phyloP scores from a whole-genome alignment of 305 asterid species.

The Rubia peregrina region DNA sequence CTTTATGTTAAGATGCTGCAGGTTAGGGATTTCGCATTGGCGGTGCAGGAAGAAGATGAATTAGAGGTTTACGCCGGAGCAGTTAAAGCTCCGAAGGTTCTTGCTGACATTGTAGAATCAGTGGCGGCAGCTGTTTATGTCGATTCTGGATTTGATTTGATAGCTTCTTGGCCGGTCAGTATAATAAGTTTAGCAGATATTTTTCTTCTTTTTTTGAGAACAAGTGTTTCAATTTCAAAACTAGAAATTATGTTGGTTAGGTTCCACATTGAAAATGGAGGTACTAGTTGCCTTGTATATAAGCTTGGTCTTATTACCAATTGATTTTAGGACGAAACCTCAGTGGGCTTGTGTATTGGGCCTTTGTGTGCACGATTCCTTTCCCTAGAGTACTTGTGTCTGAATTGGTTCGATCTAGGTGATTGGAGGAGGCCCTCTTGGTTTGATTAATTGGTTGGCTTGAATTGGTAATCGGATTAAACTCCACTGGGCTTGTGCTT shows the following conservation, averaged over 20 bases:
- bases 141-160: constrained; percentile 30
- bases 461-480: too few relatives aligned
- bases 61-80: constrained; percentile 64
- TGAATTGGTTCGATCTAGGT: too few relatives aligned
- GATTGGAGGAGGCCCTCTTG: too few relatives aligned
- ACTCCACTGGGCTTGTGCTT: too few relatives aligned
- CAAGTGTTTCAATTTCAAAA: background rate
- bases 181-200: background rate
- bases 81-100: constrained; percentile 73
- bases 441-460: too few relatives aligned
- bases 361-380: too few relatives aligned
- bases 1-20: constrained; percentile 13
- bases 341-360: too few relatives aligned
- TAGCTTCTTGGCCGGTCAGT: constrained; percentile 29
- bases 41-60: constrained; percentile 43
- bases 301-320: too few relatives aligned
- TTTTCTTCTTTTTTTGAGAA: background rate
- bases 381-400: too few relatives aligned
- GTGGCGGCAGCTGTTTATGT: constrained; percentile 37
- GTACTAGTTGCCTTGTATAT: too few relatives aligned
- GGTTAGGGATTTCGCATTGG: constrained; percentile 60
- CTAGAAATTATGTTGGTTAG: background rate
- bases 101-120: constrained; percentile 40
- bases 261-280: too few relatives aligned
- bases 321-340: too few relatives aligned